Evolutionary conservation across 345 rosid species (phyloP), one percentile per base, ranked within the genome.

Genomic region (Citrus hindsii): DNA sequence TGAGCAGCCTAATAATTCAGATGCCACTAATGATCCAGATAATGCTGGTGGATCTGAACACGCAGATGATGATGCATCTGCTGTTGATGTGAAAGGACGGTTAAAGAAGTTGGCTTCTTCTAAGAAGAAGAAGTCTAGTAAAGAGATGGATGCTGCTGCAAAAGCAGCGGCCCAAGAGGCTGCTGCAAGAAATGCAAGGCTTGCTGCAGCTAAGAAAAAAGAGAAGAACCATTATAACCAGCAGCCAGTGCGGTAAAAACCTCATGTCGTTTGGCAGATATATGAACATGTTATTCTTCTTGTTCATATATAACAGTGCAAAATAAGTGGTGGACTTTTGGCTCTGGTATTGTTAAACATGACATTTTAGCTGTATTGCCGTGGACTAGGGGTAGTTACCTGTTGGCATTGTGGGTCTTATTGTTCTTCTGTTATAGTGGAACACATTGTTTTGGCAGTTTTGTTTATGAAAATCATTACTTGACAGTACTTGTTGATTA

Each of bases 171-270:
- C 94, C 37, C 83, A 79, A 35, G 94, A 91, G 82, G 94, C 94
- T 42, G 94, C 94, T 35, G 92, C 94, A 25, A 85, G 94, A 85
- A 85, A 76, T 66, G 94, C 94, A 51, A 89, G 60, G 86, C 91
- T 91, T n/a, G 94, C 94, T 13, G 91, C 94, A 7, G 89, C 92
- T 33, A 91, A 91, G 90, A 91, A 91, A 79, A 91, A 91, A 70
- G 94, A 91, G 83, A 91, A 89, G 87, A 89, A 83, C 71, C 94
- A 91, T 79, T 91, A 91, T 87, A 91, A 91, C 77, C 94, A 91
- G 85, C 94, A 91, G 83, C 94, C 94, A 3, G 82, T 85, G 77
- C 86, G 94, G 84, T 89, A 80, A 87, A 79, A 25, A 0, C 62
- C 35, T 35, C 18, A 2, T 73, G 67, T 53, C 28, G 48, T 74